Conservation (phyloP, 371 early-diverging fungal species). For the Saksenaea vasiformis region DNA sequence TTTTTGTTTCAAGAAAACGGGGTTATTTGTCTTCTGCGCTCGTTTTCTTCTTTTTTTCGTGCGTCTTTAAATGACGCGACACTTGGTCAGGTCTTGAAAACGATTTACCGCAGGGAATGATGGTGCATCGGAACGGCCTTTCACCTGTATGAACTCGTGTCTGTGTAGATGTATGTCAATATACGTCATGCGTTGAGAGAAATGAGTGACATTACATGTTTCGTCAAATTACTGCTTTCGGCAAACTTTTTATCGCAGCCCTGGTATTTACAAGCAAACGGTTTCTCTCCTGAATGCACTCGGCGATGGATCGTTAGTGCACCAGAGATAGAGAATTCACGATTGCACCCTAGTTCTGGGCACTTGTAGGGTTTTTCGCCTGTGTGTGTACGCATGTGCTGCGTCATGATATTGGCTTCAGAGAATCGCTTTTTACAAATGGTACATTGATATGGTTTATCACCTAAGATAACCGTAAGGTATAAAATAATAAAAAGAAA, state of each 20-base stretch:
- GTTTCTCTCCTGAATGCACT: conserved; percentile 72
- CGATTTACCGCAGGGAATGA: conserved; percentile 64
- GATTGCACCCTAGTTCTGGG: conserved; percentile 63
- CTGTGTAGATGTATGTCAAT: conserved; percentile 22
- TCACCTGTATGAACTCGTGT: conserved; percentile 72
- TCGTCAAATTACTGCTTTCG: conserved; percentile 79
- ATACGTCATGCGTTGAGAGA: background rate
- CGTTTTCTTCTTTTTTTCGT: conserved; percentile 18
- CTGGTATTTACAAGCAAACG: conserved; percentile 73
- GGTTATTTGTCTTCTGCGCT: background rate
- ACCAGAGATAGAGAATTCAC: conserved; percentile 75
- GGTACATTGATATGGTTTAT: conserved; percentile 83
- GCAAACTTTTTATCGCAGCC: conserved; percentile 76
- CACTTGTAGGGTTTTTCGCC: conserved; percentile 89
- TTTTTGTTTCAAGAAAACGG: background rate
- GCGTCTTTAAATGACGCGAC: conserved; percentile 54
- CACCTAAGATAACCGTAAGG: conserved; percentile 48
- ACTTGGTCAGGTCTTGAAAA: conserved; percentile 75
- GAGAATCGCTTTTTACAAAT: conserved; percentile 82
- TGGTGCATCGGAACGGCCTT: conserved; percentile 64
- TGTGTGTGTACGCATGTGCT: conserved; percentile 82
- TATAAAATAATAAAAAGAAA: conserved; percentile 6
- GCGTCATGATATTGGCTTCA: conserved; percentile 79
- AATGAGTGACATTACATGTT: conserved; percentile 59
- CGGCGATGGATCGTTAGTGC: conserved; percentile 72